A percentile compares a stretch with the other conserved stretches of the same genome.
phyloP scores from a whole-genome alignment of 2,329 filamentous ascomycete species.

The Neonectria magnoliae region DNA sequence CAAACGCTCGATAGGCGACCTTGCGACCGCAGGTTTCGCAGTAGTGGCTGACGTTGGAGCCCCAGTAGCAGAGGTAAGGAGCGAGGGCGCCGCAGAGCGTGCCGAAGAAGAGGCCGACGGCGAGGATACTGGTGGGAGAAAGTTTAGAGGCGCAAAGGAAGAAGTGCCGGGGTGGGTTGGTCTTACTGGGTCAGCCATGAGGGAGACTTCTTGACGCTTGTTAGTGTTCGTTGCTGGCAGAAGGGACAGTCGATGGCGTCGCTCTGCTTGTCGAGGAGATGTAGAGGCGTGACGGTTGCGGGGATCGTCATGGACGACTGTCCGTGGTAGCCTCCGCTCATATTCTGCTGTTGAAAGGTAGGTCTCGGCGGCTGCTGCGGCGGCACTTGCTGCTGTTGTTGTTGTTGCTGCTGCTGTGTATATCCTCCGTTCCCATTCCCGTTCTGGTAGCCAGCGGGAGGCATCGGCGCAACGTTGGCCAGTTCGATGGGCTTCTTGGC shows the following conservation, averaged over 20 bases:
- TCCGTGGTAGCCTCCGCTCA: background rate
- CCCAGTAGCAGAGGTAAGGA: conserved; percentile 38
- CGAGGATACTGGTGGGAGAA: conserved; percentile 15
- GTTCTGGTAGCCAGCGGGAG: background rate
- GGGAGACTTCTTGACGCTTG: conserved; percentile 33
- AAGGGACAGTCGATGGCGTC: conserved; percentile 42
- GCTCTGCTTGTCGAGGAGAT: conserved; percentile 38
- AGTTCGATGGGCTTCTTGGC: background rate
- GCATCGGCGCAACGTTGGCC: background rate
- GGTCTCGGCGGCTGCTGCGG: conserved; percentile 6
- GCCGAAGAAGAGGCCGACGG: conserved; percentile 34
- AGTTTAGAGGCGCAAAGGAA: background rate
- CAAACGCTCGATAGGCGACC: conserved; percentile 31
- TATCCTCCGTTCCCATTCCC: background rate
- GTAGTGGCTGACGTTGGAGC: conserved; percentile 35
- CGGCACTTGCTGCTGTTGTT: background rate
- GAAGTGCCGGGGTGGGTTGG: background rate
- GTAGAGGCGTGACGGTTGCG: conserved; percentile 39
- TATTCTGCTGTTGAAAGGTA: background rate
- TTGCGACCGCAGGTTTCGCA: conserved; percentile 42
- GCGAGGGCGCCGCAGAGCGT: conserved; percentile 38
- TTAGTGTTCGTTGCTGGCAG: conserved; percentile 35
- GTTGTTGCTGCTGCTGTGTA: background rate
- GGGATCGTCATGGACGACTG: conserved; percentile 16
- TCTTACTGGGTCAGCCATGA: conserved; percentile 41